phyloP scores from a whole-genome alignment of 1,139 yeast genomes.

The Yamadazyma siamensis region DNA sequence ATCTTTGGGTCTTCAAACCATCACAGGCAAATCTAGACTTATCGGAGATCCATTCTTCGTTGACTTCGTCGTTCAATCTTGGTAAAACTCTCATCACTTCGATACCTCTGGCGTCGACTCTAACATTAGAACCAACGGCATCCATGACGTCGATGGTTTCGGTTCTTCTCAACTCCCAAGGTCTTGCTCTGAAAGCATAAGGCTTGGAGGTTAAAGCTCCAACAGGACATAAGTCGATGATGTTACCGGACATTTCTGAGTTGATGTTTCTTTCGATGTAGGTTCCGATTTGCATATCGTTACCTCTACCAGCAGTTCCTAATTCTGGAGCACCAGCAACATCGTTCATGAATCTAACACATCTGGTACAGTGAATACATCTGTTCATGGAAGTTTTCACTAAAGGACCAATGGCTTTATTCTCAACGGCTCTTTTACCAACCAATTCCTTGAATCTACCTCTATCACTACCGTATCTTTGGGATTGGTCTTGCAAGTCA shows the following conservation, averaged over 20 bases:
- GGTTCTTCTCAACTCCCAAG: conserved; percentile 91
- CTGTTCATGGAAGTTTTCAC: conserved; percentile 91
- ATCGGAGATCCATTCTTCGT: conserved; percentile 92
- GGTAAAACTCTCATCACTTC: conserved; percentile 90
- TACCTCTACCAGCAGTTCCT: conserved; percentile 88
- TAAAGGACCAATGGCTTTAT: conserved; percentile 86
- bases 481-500: conserved; percentile 85
- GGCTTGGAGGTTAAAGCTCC: conserved; percentile 92
- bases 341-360: conserved; percentile 87
- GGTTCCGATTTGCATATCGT: conserved; percentile 89
- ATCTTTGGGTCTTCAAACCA: conserved; percentile 82
- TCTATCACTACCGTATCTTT: conserved; percentile 82
- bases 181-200: conserved; percentile 86
- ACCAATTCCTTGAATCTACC: conserved; percentile 79
- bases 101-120: conserved; percentile 85
- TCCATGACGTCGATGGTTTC: conserved; percentile 86
- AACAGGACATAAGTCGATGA: conserved; percentile 86
- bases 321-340: conserved; percentile 92
- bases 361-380: conserved; percentile 90
- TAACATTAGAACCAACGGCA: conserved; percentile 76
- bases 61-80: conserved; percentile 79
- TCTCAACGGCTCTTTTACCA: conserved; percentile 89
- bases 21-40: conserved; percentile 84
- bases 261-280: conserved; percentile 82
- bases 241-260: conserved; percentile 84